Base-by-base conservation (phyloP, 2,329 filamentous ascomycete species). In the Neoarthrinium moseri region DNA sequence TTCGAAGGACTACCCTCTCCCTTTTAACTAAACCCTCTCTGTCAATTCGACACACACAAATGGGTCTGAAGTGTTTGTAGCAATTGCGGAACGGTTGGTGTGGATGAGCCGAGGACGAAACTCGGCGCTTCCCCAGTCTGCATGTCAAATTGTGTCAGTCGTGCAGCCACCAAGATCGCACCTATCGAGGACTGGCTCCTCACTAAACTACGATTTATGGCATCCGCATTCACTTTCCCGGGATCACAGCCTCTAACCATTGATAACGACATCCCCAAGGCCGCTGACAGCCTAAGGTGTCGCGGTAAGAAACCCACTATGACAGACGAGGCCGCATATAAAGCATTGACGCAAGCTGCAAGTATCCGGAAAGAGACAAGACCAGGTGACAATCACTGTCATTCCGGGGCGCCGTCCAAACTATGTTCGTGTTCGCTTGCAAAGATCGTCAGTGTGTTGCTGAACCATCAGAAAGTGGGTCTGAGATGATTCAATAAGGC, bases 271-370 rank as follows among this genome's bases (percentile, higher is more conserved):
- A 44, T 36, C n/a, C 11, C 5, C 15, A 18, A 2, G 7, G 13
- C n/a, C 15, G 15, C n/a, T 20, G 22, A 23, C 8, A 37, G 24
- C 15, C n/a, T n/a, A 30, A 29, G 33, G 33, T 26, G 35, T 10
- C 10, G 11, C 10, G 10, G 15, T 20, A 22, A 6, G 10, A 17
- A 35, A 35, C 18, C 32, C 32, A 35, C 50, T 21, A 20, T 47
- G 42, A 40, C 46, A 20, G 44, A 42, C 20, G 46, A 43, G 50
- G 50, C 50, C 61, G 62, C 63, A 66, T 59, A 54, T 56, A 68
- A 66, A 58, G 66, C 66, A 68, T 69, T 68, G 65, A 69, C 61
- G 64, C 63, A 66, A n/a, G 48, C 50, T 62, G 54, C 63, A 66
- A 63, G 63, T 59, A 49, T 59, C 41, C 21, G 41, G 42, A 53